These are phyloP conservation scores for Elsinoe ampelina DNA, from an alignment of 2,329 filamentous ascomycete genomes.

Conservation along the genomic window DNA sequence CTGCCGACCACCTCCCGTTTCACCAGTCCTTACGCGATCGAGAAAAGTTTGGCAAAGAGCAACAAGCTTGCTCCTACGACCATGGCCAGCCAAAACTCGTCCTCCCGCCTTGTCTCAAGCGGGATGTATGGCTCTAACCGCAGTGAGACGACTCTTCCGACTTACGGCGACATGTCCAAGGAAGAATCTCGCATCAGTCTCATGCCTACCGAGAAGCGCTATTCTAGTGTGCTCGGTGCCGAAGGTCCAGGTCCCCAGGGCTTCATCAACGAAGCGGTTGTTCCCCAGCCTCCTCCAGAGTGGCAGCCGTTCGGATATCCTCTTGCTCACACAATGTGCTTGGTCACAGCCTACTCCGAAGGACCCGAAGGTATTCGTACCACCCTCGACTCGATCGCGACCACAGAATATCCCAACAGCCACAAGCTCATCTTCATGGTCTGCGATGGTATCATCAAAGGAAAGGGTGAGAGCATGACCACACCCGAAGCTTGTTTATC, in stretches of 20 bases:
- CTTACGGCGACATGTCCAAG: slow-evolving; percentile 28
- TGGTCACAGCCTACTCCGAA: slow-evolving; percentile 96
- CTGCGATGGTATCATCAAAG: slow-evolving; percentile 96
- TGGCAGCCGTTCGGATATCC: slow-evolving; percentile 97
- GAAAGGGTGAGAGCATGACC: slow-evolving; percentile 73
- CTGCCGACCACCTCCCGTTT: slow-evolving; percentile 91
- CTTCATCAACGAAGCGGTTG: slow-evolving; percentile 93
- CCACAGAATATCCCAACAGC: slow-evolving; percentile 97
- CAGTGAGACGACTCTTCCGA: slow-evolving; percentile 47
- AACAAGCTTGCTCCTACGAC: slow-evolving; percentile 62
- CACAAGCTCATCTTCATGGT: slow-evolving; percentile 96
- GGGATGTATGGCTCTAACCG: slow-evolving; percentile 57
- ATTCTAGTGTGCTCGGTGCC: slow-evolving; percentile 46
- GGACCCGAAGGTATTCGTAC: slow-evolving; percentile 86
- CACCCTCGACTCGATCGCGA: slow-evolving; percentile 90
- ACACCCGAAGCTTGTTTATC: slow-evolving; percentile 82
- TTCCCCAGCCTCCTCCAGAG: slow-evolving; percentile 90
- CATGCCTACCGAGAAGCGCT: slow-evolving; percentile 39
- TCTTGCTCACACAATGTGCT: slow-evolving; percentile 81
- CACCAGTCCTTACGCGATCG: slow-evolving; percentile 76
- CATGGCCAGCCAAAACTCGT: slow-evolving; percentile 83
- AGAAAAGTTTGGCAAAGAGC: slow-evolving; percentile 47
- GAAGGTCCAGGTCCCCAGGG: slow-evolving; percentile 70
- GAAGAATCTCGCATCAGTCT: slow-evolving; percentile 34
- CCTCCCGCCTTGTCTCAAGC: slow-evolving; percentile 57